These are phyloP conservation scores for Rhododendron ferrugineum DNA, from an alignment of 148 eudicot species.

Conservation along the genomic window DNA sequence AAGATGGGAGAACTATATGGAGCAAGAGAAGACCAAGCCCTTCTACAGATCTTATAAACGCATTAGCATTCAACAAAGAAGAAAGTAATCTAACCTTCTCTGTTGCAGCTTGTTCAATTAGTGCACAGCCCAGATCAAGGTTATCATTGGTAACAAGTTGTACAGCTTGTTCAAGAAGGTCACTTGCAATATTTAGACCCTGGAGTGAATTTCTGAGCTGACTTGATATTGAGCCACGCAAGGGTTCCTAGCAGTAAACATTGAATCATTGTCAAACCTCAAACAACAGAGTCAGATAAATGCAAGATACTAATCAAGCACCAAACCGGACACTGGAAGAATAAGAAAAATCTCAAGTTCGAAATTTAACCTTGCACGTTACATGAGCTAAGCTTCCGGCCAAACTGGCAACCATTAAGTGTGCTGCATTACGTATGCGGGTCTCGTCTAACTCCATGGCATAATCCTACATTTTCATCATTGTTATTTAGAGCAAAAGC, in stretches of 20 bases:
- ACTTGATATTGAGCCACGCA: conserved; percentile 71
- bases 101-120: conserved; percentile 86
- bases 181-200: conserved; percentile 44
- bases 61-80: background rate
- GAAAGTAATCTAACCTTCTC: conserved; percentile 57
- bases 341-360: background rate
- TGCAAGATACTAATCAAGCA: background rate
- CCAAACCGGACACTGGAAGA: background rate
- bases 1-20: background rate
- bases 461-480: conserved; percentile 56
- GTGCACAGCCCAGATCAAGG: conserved; percentile 86
- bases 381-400: conserved; percentile 98
- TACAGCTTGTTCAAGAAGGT: conserved; percentile 59
- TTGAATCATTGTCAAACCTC: background rate
- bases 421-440: conserved; percentile 84
- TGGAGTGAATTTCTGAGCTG: conserved; percentile 72
- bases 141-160: conserved; percentile 80
- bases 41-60: background rate
- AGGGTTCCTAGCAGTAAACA: conserved; percentile 58
- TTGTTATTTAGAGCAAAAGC: background rate
- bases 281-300: conserved; percentile 7
- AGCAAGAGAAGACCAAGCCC: background rate
- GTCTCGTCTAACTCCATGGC: conserved; percentile 93
- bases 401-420: conserved; percentile 96
- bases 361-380: conserved; percentile 76